Conservation (phyloP, 2,329 filamentous ascomycete species). For the Davidsoniella australis region DNA sequence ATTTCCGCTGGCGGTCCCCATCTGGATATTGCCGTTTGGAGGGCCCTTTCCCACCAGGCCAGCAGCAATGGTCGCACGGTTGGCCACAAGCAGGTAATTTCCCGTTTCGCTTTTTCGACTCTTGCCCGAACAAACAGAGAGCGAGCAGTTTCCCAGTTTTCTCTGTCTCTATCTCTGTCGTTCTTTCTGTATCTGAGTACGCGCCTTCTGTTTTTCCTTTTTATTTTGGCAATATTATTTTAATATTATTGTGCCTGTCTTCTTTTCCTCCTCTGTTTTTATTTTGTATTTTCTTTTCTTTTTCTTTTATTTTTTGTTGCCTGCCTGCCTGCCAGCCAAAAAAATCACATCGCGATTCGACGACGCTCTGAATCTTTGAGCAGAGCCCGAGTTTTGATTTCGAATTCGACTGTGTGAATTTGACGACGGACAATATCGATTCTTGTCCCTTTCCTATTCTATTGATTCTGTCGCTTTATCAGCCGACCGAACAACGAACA, state of each 20-base stretch:
- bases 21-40: background rate
- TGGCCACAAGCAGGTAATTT: conserved; percentile 1
- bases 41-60: conserved; percentile 4
- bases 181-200: background rate
- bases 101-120: background rate
- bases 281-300: background rate
- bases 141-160: too few species aligned
- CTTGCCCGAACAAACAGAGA: too few species aligned
- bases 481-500: too few species aligned
- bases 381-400: too few species aligned
- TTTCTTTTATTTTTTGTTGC: background rate
- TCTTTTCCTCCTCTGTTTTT: background rate
- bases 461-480: conserved; percentile 8
- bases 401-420: background rate
- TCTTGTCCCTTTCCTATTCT: conserved; percentile 9
- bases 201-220: background rate
- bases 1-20: too few species aligned
- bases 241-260: background rate
- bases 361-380: too few species aligned
- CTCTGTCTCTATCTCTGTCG: background rate
- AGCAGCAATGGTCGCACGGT: background rate
- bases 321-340: background rate
- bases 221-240: too few species aligned
- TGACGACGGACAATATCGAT: too few species aligned
- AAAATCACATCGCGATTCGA: background rate